Conservation (phyloP, 106 monocot genomes). For the Apostasia ramifera region DNA sequence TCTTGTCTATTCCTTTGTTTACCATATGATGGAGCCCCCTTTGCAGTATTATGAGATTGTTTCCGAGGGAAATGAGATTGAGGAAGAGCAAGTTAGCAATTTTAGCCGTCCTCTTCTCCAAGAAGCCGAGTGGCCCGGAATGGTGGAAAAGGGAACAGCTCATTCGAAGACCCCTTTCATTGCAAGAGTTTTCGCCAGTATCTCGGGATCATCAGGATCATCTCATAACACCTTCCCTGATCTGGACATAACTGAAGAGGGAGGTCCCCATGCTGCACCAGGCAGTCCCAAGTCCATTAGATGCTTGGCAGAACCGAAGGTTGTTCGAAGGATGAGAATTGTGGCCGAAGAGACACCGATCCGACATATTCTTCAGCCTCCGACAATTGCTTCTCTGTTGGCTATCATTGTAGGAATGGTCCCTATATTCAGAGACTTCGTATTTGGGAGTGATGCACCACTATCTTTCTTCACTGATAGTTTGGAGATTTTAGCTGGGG, state of each 20-base stretch:
- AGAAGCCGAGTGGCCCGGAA: slow-evolving; percentile 73
- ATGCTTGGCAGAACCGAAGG: slow-evolving; percentile 84
- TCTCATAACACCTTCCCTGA: slow-evolving; percentile 51
- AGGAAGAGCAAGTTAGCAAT: slow-evolving; percentile 18
- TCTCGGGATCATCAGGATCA: slow-evolving; percentile 45
- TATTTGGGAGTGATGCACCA: slow-evolving; percentile 74
- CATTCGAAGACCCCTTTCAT: slow-evolving; percentile 72
- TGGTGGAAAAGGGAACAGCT: slow-evolving; percentile 49
- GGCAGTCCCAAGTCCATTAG: slow-evolving; percentile 75
- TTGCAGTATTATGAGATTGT: slow-evolving; percentile 71
- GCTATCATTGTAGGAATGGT: slow-evolving; percentile 79
- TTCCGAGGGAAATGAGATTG: slow-evolving; percentile 24
- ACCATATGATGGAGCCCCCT: slow-evolving; percentile 99
- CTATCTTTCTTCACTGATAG: slow-evolving; percentile 82
- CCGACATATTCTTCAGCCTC: slow-evolving; percentile 84
- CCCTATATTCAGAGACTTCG: slow-evolving; percentile 51
- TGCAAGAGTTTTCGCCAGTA: slow-evolving; percentile 53
- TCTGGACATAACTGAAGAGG: slow-evolving; percentile 40
- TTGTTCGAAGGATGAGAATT: slow-evolving; percentile 68
- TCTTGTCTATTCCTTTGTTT: slow-evolving; percentile 84
- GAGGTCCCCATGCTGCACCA: background rate
- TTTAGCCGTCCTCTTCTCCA: slow-evolving; percentile 52
- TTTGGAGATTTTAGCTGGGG: slow-evolving; percentile 83
- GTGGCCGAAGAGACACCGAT: slow-evolving; percentile 93
- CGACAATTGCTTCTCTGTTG: slow-evolving; percentile 81